Evolutionary conservation across 2,329 filamentous ascomycete species (phyloP).

Genomic region (Xylariaceae sp.): DNA sequence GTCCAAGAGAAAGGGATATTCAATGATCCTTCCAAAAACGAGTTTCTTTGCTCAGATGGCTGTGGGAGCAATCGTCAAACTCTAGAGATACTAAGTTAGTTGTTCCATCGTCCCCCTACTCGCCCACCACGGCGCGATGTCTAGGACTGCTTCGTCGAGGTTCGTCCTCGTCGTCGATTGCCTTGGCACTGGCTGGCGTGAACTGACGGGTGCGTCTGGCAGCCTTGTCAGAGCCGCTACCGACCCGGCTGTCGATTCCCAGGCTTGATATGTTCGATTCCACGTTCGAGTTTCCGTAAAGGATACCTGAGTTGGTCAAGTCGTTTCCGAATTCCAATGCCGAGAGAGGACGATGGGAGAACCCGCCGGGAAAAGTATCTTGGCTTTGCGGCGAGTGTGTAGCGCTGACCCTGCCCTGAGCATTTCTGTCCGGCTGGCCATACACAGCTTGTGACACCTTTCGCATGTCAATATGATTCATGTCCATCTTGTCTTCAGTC

Average conservation of each 20-base stretch:
- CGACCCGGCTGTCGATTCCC: constrained; percentile 15
- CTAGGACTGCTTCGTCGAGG: constrained; percentile 34
- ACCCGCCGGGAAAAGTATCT: constrained; percentile 27
- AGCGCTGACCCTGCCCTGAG: constrained; percentile 19
- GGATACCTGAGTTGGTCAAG: constrained; percentile 24
- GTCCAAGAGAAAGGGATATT: constrained; percentile 22
- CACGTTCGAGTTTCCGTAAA: constrained; percentile 18
- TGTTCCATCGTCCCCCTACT: constrained; percentile 14
- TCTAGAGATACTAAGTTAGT: constrained; percentile 14
- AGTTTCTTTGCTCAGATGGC: neutral
- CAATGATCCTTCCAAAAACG: constrained; percentile 27
- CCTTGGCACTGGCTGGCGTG: constrained; percentile 41
- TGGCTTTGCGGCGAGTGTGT: constrained; percentile 29
- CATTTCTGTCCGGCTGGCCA: constrained; percentile 25
- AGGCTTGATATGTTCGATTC: constrained; percentile 14
- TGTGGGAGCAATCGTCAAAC: constrained; percentile 1
- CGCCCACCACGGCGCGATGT: constrained; percentile 19
- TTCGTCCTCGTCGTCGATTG: constrained; percentile 44
- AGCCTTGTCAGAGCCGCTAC: constrained; percentile 31
- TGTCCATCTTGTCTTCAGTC: constrained; percentile 19
- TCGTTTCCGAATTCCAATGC: constrained; percentile 29
- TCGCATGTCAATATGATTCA: constrained; percentile 33
- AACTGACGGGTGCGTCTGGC: constrained; percentile 43
- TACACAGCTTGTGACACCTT: constrained; percentile 38
- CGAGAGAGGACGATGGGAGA: constrained; percentile 26